Conservation (phyloP, 495 filamentous ascomycete species). For the Neurospora sp. region DNA sequence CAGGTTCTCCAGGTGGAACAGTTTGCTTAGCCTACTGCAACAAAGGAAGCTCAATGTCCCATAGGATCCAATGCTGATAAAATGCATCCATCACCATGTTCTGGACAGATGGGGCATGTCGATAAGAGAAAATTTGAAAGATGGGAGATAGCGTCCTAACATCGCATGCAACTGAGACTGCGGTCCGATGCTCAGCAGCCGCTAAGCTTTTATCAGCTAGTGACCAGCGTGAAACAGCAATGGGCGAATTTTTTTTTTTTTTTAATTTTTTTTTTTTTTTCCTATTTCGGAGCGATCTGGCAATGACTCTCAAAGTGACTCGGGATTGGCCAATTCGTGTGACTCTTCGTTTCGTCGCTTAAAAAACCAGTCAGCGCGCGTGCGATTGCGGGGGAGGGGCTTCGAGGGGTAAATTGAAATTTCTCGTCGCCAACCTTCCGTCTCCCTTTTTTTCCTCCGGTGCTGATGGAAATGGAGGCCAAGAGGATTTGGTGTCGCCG, state of each 20-base stretch:
- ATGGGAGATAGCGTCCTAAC: not conserved
- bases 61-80: not conserved
- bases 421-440: conserved; percentile 16
- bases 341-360: not conserved
- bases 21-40: not conserved
- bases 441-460: conserved; percentile 11
- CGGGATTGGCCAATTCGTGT: not conserved
- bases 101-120: not conserved
- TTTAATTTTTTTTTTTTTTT: not conserved
- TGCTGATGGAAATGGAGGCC: conserved; percentile 1
- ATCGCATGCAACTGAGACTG: not conserved
- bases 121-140: not conserved
- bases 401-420: conserved; percentile 5
- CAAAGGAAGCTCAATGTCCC: not conserved
- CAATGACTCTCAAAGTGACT: not conserved
- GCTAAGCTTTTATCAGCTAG: not conserved
- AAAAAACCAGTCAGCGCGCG: not conserved
- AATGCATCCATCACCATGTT: not conserved
- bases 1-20: not conserved
- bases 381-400: conserved; percentile 27
- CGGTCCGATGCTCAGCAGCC: not conserved
- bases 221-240: not conserved
- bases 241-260: not conserved
- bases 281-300: not conserved
- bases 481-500: not conserved